Base-by-base conservation (phyloP, 2,329 filamentous ascomycete species). In the Rhynchosporium secalis region DNA sequence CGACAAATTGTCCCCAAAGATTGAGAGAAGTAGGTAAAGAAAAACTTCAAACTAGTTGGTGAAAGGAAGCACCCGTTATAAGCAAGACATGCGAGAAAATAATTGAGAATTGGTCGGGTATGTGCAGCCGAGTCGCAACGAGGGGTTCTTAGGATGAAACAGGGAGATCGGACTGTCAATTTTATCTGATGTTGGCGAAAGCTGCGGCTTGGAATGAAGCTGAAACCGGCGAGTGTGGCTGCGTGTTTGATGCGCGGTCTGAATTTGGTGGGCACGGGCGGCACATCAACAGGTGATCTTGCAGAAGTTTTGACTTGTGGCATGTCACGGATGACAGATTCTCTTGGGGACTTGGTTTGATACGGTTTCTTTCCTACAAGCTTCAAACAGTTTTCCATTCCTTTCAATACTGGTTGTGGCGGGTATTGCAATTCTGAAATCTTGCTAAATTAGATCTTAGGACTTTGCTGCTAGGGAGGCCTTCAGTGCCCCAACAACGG, bases 401-500 rank as follows among this genome's bases (percentile, higher is more conserved):
- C 28, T 10, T 26, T 26, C n/a, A 46, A 6, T 46, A 8, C 20
- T 46, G n/a, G 10, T 20, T 20, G n/a, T 8, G n/a, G n/a, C 43
- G 8, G 13, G 4, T 26, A 6, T 46, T 46, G 3, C 20, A 46
- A n/a, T 13, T 12, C 10, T 43, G 10, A n/a, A 8, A 8, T 9
- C n/a, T 46, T 7, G 43, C 43, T 46, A 46, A 46, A 4, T 20
- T 4, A 41, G 51, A 54, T 28, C 20, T 54, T 26, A 43, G 10
- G 49, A 58, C 26, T 66, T 66, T 12, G 62, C 46, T 28, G 64
- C 60, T 4, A 65, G 38, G 7, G 63, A 72, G 33, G 72, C 73
- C 20, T 71, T 73, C 36, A 76, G 60, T 13, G 70, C 70, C 3
- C 68, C 75, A 15, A 76, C 75, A 4, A 77, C 75, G 1, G 72